Evolutionary conservation across 2,329 filamentous ascomycete genomes (phyloP).

Genomic region (Malbranchea cinnamomea): DNA sequence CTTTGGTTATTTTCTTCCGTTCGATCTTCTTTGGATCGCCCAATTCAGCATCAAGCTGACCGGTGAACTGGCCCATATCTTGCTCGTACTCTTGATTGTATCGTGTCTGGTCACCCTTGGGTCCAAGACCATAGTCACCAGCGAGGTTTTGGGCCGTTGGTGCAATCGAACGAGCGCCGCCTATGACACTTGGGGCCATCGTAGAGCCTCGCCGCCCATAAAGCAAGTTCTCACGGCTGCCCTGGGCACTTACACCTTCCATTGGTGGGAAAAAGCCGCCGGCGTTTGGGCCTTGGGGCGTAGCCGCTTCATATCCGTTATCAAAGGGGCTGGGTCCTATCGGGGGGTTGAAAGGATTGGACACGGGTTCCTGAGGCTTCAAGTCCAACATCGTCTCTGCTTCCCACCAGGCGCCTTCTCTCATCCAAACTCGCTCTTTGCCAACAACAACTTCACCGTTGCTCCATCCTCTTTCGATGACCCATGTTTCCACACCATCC

Average conservation of each 20-base stretch:
- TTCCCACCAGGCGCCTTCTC: constrained; percentile 93
- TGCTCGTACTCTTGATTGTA: constrained; percentile 55
- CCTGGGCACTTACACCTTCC: constrained; percentile 46
- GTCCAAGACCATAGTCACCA: constrained; percentile 81
- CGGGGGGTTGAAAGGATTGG: constrained; percentile 33
- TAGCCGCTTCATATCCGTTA: constrained; percentile 54
- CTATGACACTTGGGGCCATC: constrained; percentile 32
- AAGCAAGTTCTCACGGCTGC: constrained; percentile 58
- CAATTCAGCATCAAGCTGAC: constrained; percentile 60
- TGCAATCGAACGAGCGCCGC: constrained; percentile 39
- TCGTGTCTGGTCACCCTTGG: constrained; percentile 66
- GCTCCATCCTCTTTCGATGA: constrained; percentile 91
- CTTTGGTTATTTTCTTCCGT: constrained; percentile 46
- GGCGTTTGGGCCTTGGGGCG: constrained; percentile 37
- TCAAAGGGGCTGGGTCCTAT: constrained; percentile 50
- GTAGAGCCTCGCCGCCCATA: constrained; percentile 35
- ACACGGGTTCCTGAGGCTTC: constrained; percentile 45
- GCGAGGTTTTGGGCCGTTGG: constrained; percentile 41
- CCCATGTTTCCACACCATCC: constrained; percentile 88
- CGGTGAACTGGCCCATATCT: constrained; percentile 50
- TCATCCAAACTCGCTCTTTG: constrained; percentile 86
- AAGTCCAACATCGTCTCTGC: constrained; percentile 91
- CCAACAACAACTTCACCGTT: constrained; percentile 92
- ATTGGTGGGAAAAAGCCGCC: constrained; percentile 56
- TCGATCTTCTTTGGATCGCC: constrained; percentile 64